Percentiles rank a stretch among this genome's conserved stretches.
Evolutionary conservation across 2,329 filamentous ascomycete species (phyloP).

Genomic region (Chrysosporium queenslandicum): DNA sequence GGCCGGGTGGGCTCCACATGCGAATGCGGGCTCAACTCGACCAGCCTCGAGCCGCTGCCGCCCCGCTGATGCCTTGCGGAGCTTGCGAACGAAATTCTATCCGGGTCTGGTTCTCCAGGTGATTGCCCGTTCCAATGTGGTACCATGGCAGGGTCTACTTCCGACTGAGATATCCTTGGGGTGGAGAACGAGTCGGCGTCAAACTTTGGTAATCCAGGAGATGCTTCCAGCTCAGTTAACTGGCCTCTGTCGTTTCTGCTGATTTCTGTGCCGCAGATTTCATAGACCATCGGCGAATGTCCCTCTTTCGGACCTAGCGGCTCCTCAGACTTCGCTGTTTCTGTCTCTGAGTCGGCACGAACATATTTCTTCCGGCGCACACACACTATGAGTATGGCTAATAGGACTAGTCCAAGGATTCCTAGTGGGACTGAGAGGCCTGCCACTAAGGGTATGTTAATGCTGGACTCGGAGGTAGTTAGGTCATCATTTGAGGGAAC

Average conservation of each 20-base stretch:
- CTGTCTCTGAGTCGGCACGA: not conserved
- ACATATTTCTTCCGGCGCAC: not conserved
- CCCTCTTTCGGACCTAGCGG: not conserved
- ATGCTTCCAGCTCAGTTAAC: conserved; percentile 1
- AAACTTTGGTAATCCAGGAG: not conserved
- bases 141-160: not conserved
- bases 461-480: too few species aligned
- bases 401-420: too few species aligned
- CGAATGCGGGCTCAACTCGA: not conserved
- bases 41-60: not conserved
- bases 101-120: not conserved
- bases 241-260: not conserved
- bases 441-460: too few species aligned
- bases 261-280: conserved; percentile 4
- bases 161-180: not conserved
- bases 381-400: too few species aligned
- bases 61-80: not conserved
- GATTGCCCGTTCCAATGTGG: not conserved
- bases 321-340: not conserved
- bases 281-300: not conserved
- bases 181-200: not conserved
- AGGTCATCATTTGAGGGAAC: too few species aligned
- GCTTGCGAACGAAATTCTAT: not conserved
- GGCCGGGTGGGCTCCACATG: not conserved
- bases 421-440: too few species aligned